Base-by-base conservation (phyloP, 805 yeast genomes). In the Ogataea zsoltii region DNA sequence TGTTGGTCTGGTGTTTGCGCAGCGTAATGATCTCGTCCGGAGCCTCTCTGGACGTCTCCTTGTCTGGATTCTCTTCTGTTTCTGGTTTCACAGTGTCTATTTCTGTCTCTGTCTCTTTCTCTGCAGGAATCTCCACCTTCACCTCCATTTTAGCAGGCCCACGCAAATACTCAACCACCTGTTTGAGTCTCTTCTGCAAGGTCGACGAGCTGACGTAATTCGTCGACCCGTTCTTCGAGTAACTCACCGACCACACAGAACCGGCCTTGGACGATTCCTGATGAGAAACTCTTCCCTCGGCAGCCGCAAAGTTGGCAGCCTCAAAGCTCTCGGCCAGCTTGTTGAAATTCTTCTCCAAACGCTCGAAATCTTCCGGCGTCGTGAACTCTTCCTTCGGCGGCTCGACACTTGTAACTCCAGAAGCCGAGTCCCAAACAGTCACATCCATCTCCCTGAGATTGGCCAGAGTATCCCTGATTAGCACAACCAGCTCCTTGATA, bases 401-500 rank as follows among this genome's bases (percentile, higher is more conserved):
- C 17, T 17, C 18, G 15, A 9, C 18, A 37, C 30, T 26, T 16
- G 41, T 33, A 41, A 45, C 56, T 16, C 62, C 62, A 23, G 67
- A 58, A 37, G 68, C 70, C n/a, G 48, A 35, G 19, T 55, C 49
- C 57, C 63, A 50, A 38, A 70, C 50, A 14, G 62, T 60, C 59
- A 69, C 56, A 51, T 74, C 78, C 42, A 69, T 66, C 9, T 59
- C 63, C 18, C 56, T 70, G 15, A 69, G 54, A 23, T 61, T 54
- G 12, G 57, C 58, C 32, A 76, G 48, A 0, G 78, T 64, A 3
- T 58, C 64, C 42, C 74, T 67, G 2, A 89, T 78, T 26, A 87
- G 49, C n/a, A 68, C 71, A 0, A 89, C 83, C 30, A 90, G 57
- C 34, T 72, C 77, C 46, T 74, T 74, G 1, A 85, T 76, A 58